These are phyloP conservation scores for Suillus discolor DNA, from an alignment of 768 basidiomycete species.

Conservation along the genomic window DNA sequence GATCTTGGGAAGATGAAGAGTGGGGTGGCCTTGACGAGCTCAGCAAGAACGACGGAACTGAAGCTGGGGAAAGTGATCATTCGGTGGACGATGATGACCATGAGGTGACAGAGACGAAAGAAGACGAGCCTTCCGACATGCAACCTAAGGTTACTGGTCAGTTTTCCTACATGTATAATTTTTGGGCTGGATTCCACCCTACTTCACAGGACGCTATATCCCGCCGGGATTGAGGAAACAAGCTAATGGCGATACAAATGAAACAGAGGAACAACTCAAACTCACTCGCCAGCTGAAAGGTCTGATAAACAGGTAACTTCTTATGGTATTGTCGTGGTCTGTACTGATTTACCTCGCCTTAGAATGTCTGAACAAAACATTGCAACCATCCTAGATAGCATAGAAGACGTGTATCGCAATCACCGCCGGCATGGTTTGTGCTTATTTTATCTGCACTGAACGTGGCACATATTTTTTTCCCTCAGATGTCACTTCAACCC, in stretches of 20 bases:
- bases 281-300: constrained; percentile 82
- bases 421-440: constrained; percentile 74
- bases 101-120: neutral
- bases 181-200: neutral
- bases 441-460: constrained; percentile 15
- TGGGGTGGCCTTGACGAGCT: constrained; percentile 39
- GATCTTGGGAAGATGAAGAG: constrained; percentile 32
- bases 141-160: neutral
- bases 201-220: constrained; percentile 58
- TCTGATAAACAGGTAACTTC: constrained; percentile 75
- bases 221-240: constrained; percentile 75
- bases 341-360: constrained; percentile 4
- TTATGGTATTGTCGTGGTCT: constrained; percentile 3
- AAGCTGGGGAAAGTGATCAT: constrained; percentile 27
- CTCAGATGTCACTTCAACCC: constrained; percentile 78
- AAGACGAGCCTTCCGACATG: neutral
- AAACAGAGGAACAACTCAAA: constrained; percentile 48
- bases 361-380: constrained; percentile 94
- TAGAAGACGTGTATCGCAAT: constrained; percentile 78
- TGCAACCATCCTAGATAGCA: constrained; percentile 63
- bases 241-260: constrained; percentile 39
- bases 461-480: neutral
- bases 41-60: neutral
- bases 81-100: neutral
- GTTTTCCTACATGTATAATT: neutral